A percentile compares a stretch with the other conserved stretches of the same genome.
Evolutionary conservation across 2,329 filamentous ascomycete species (phyloP).

Genomic region (Microsporum ferrugineum): DNA sequence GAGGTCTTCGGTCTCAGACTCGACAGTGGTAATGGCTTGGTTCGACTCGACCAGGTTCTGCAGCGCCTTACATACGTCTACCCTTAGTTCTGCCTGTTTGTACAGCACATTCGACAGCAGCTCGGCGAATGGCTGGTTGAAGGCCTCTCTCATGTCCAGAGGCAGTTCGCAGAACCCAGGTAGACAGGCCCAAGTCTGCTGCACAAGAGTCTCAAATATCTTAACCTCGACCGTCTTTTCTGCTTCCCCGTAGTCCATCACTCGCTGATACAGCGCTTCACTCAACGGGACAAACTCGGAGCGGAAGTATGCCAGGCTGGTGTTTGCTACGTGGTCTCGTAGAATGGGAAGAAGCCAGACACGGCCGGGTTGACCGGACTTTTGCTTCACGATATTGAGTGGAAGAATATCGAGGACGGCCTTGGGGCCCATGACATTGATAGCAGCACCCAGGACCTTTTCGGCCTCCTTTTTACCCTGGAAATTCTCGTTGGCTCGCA

Average conservation of each 20-base stretch:
- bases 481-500: slow-evolving; percentile 80
- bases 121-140: slow-evolving; percentile 83
- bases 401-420: slow-evolving; percentile 72
- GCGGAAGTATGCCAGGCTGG: slow-evolving; percentile 73
- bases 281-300: slow-evolving; percentile 79
- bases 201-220: slow-evolving; percentile 91
- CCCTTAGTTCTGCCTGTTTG: slow-evolving; percentile 73
- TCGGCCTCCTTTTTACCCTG: slow-evolving; percentile 91
- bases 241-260: slow-evolving; percentile 66
- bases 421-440: slow-evolving; percentile 81
- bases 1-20: slow-evolving; percentile 58
- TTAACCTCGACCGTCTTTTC: slow-evolving; percentile 95
- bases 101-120: slow-evolving; percentile 85
- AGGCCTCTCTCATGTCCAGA: slow-evolving; percentile 61
- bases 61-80: slow-evolving; percentile 76
- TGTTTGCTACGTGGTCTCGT: slow-evolving; percentile 81
- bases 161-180: slow-evolving; percentile 93
- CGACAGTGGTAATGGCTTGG: slow-evolving; percentile 61
- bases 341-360: slow-evolving; percentile 93
- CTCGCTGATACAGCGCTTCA: slow-evolving; percentile 76
- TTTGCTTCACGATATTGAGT: slow-evolving; percentile 69
- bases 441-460: slow-evolving; percentile 73
- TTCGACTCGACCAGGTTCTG: slow-evolving; percentile 87
- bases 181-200: slow-evolving; percentile 87
- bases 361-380: slow-evolving; percentile 65